Base-by-base conservation (phyloP, 768 basidiomycete genomes). In the Lactarius evosmus region DNA sequence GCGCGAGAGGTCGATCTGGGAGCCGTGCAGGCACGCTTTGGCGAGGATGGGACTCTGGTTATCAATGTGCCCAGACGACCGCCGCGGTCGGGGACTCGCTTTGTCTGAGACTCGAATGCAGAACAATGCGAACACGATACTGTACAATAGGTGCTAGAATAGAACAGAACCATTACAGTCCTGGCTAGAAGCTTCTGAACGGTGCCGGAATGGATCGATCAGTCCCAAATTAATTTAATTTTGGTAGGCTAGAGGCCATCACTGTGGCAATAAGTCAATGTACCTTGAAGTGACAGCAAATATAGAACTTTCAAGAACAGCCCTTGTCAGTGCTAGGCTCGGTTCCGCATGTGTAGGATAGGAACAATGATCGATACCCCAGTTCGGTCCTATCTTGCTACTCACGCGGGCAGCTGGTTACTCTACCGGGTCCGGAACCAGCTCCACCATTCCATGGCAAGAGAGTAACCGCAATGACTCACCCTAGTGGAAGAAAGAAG, bases 1-100 rank as follows among this genome's bases (percentile, higher is more conserved):
- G 33, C 27, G 22, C 9, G 14, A 2, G 57, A 58, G 3, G n/a
- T 50, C 27, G 52, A 66, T 30, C 14, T 58, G 33, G 44, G 44
- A 6, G 40, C 62, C 7, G 57, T 66, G 12, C 38, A 41, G 12
- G 65, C 62, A 8, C 41, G 62, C 17, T n/a, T 64, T 11, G 51
- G 55, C 8, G 51, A 49, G 32, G 62, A 63, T 34, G 56, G 58
- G 11, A 33, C 34, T 14, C 36, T 56, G 54, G 17, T 54, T 16
- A 61, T 60, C 2, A 55, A 53, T 11, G 58, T 68, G 36, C 64
- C 60, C 8, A 60, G 38, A 54, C 52, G 56, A 34, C 16, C 44
- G 54, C 41, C 22, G 44, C 44, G 44, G 44, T 46, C 36, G n/a
- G 16, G 30, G 1, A 34, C 25, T 55, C 46, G 53, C 54, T 44